Percentiles rank a stretch among this genome's conserved stretches.
Evolutionary conservation across 2,329 filamentous ascomycete species (phyloP).

Genomic region (Fusarium proliferatum): DNA sequence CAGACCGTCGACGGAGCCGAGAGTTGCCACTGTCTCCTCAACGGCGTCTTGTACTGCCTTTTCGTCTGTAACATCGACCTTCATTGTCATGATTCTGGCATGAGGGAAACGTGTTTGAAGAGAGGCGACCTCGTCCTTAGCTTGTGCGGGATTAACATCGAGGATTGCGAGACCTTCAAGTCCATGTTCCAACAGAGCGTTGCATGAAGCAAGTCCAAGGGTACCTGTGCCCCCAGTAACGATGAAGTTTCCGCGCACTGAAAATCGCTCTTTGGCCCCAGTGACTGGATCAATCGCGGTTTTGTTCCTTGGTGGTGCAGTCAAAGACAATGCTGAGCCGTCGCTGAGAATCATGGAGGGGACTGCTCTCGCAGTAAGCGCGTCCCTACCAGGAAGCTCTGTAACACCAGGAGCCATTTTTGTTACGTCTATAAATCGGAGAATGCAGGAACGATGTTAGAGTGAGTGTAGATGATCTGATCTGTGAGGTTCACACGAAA

Average conservation of each 20-base stretch:
- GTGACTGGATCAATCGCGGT: no score
- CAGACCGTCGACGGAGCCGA: neutral
- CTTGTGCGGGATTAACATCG: neutral
- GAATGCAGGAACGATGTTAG: no score
- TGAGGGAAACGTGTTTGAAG: neutral
- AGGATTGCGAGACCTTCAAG: neutral
- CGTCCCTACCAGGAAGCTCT: neutral
- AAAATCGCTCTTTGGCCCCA: neutral
- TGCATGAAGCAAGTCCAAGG: neutral
- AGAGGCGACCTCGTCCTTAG: neutral
- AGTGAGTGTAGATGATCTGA: neutral
- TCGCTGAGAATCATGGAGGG: neutral
- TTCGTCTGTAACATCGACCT: neutral
- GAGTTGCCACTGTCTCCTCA: neutral
- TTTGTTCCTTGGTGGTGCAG: neutral
- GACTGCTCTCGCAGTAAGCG: neutral
- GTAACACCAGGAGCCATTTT: neutral
- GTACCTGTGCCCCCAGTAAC: neutral
- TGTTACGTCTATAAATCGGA: no score
- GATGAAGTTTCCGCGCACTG: neutral
- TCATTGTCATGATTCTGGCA: fast-evolving
- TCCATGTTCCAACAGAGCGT: neutral
- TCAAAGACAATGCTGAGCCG: neutral
- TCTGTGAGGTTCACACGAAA: fast-evolving
- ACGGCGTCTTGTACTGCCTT: neutral